These are phyloP conservation scores for Hypoxylon sp. DNA, from an alignment of 2,329 filamentous ascomycete species.

Conservation along the genomic window DNA sequence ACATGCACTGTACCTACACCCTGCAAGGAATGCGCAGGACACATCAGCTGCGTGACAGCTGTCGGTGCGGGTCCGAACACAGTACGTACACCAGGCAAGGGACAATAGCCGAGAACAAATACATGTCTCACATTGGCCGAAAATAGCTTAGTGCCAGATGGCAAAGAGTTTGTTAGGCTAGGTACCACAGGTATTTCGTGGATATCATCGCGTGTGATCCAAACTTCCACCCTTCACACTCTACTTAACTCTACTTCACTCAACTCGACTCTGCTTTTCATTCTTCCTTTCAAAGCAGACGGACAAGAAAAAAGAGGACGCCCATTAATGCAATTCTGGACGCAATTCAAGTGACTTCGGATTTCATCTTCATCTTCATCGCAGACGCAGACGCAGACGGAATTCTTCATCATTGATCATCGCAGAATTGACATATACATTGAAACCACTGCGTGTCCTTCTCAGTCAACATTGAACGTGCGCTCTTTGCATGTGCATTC, in stretches of 20 bases:
- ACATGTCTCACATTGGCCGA: constrained; percentile 20
- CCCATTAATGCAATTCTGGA: background rate
- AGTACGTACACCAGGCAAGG: background rate
- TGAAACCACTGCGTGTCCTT: constrained; percentile 5
- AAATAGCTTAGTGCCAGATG: constrained; percentile 20
- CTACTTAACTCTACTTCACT: background rate
- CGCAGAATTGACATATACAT: constrained; percentile 10
- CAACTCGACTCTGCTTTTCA: background rate
- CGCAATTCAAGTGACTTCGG: background rate
- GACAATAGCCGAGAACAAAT: constrained; percentile 35
- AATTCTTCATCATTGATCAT: background rate
- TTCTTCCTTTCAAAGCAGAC: constrained; percentile 1
- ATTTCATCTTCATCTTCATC: constrained; percentile 3
- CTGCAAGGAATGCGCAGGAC: background rate
- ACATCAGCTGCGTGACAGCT: constrained; percentile 7
- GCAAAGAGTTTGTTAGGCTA: constrained; percentile 20
- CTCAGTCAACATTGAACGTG: constrained; percentile 5
- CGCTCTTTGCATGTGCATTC: constrained; percentile 3
- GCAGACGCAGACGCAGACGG: background rate
- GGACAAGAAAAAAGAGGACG: constrained; percentile 2
- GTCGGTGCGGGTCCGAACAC: background rate
- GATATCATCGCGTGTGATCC: constrained; percentile 2
- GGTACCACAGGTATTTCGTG: constrained; percentile 1
- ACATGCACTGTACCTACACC: background rate
- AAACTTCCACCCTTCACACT: background rate